A percentile compares a stretch with the other conserved stretches of the same genome.
Evolutionary conservation across 805 yeast genomes (phyloP).

Genomic region (Hanseniaspora lindneri): DNA sequence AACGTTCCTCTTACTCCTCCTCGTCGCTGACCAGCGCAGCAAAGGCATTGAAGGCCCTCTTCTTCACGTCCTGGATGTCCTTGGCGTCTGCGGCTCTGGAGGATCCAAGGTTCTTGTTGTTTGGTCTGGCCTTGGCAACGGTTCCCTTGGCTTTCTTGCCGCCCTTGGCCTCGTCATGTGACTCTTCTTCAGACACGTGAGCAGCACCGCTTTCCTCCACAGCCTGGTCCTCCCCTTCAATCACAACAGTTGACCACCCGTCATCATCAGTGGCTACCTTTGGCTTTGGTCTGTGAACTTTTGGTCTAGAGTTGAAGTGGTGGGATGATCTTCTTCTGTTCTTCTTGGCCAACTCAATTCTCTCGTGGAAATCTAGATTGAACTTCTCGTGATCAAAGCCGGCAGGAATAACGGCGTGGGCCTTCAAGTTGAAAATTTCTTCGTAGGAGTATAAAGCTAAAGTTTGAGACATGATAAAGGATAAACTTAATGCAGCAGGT

Average conservation of each 20-base stretch:
- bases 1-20: slow-evolving; percentile 36
- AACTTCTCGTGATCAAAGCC: slow-evolving; percentile 55
- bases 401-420: slow-evolving; percentile 46
- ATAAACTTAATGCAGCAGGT: too few relatives aligned
- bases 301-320: slow-evolving; percentile 36
- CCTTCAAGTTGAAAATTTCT: slow-evolving; percentile 48
- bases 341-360: slow-evolving; percentile 31
- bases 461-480: slow-evolving; percentile 9
- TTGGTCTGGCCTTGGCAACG: slow-evolving; percentile 49
- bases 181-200: slow-evolving; percentile 20
- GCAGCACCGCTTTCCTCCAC: slow-evolving; percentile 14
- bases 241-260: slow-evolving; percentile 68
- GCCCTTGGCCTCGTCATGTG: slow-evolving; percentile 33
- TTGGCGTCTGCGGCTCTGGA: slow-evolving; percentile 63
- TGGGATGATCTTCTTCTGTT: slow-evolving; percentile 54
- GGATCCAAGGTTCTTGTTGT: slow-evolving; percentile 61
- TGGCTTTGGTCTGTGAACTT: slow-evolving; percentile 45
- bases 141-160: slow-evolving; percentile 36
- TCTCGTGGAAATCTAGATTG: slow-evolving; percentile 33
- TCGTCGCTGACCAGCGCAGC: slow-evolving; percentile 58
- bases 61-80: slow-evolving; percentile 59
- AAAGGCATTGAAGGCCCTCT: slow-evolving; percentile 63
- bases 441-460: slow-evolving; percentile 47
- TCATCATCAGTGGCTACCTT: slow-evolving; percentile 53
- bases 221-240: slow-evolving; percentile 23